Base-by-base conservation (phyloP, 441 rosid genomes). In the Francoa sonchifolia region DNA sequence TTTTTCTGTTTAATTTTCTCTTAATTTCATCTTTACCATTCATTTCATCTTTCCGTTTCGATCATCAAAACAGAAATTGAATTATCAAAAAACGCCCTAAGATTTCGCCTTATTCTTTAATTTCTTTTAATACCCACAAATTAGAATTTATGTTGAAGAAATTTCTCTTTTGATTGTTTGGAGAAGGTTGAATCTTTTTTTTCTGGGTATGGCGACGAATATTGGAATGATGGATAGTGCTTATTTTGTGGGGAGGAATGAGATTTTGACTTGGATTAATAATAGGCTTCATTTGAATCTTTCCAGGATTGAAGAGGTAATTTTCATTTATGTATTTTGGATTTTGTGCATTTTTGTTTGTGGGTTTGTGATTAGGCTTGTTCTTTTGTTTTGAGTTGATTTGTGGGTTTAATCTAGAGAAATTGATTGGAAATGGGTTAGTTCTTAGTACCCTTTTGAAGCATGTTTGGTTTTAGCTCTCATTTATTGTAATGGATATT, bases 191-290 rank as follows among this genome's bases (percentile, higher is more conserved):
- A n/a, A n/a, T n/a, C n/a, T n/a, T n/a, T 23, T 23, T 23, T 23
- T 23, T 23, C 27, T 1, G 3, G 47, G 48, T 56, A 87, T 90
- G 99, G 83, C 95, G 14, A 54, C 85, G 27, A 82, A 73, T 44
- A 86, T 86, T 8, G 99, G 99, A 26, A 90, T 80, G 77, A 90
- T 90, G 96, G 96, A 82, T 57, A 70, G 90, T 67, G 96, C 94
- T 0, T 90, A 90, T 68, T 90, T 90, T 39, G 99, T 90, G 12
- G 99, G 99, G 22, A 74, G 99, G 62, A 82, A 76, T 62, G 99
- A 90, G 81, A 52, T 90, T 37, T 60, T 90, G 32, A 66, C 82
- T 6, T 86, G 99, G 96, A 80, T 90, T 62, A 90, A 86, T 58
- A 73, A 70, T 44, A 71, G 85, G 51, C 95, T 86, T 55, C 99